Conservation (phyloP, 371 early-diverging fungal species). For the Mortierella sp. region DNA sequence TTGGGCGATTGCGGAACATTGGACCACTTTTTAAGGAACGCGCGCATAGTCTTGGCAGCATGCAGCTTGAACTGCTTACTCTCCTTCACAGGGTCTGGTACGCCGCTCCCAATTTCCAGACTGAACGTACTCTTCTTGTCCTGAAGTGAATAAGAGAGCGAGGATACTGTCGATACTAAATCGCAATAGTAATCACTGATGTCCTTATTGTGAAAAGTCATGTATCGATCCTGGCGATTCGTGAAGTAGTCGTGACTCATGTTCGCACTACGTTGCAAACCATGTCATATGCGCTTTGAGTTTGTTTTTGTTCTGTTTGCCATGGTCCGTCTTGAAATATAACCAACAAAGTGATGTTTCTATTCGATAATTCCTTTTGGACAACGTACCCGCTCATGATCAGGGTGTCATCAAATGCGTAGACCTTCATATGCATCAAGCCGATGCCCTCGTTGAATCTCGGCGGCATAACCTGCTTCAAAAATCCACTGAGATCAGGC, state of each 20-base stretch:
- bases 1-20: constrained; percentile 23
- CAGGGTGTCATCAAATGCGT: constrained; percentile 88
- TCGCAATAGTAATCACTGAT: constrained; percentile 78
- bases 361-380: too few relatives aligned
- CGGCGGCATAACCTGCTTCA: constrained; percentile 80
- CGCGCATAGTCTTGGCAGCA: constrained; percentile 61
- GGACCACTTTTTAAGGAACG: constrained; percentile 62
- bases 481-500: constrained; percentile 79
- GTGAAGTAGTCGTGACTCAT: constrained; percentile 94
- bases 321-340: too few relatives aligned
- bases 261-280: constrained; percentile 80
- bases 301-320: too few relatives aligned
- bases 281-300: background rate
- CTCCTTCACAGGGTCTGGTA: constrained; percentile 74
- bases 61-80: constrained; percentile 68
- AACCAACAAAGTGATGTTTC: too few relatives aligned
- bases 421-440: constrained; percentile 94
- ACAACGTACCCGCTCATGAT: constrained; percentile 88
- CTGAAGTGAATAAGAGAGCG: constrained; percentile 74
- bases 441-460: constrained; percentile 95
- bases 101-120: constrained; percentile 43
- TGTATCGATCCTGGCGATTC: constrained; percentile 95
- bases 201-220: constrained; percentile 68
- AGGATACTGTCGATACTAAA: constrained; percentile 69
- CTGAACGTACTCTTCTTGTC: constrained; percentile 13